Percentiles rank a stretch among this genome's conserved stretches.
phyloP scores from a whole-genome alignment of 1,284 basidiomycete species.

The Heterobasidion annosum region DNA sequence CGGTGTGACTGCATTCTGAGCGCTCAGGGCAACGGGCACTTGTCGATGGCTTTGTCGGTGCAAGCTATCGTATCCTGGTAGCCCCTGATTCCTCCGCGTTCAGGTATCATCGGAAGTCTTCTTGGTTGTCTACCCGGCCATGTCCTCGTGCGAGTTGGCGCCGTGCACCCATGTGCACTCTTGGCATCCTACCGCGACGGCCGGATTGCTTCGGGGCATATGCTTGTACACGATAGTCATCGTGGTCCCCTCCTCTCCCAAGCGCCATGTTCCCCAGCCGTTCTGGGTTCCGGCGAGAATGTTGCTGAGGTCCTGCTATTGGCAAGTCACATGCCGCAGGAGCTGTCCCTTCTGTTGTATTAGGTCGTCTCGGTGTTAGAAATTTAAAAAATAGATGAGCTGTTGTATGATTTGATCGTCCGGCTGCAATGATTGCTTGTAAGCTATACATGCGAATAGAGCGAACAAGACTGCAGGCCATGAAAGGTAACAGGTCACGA shows the following conservation, averaged over 20 bases:
- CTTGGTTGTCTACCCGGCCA: background rate
- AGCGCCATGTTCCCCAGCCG: background rate
- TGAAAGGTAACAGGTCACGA: no score
- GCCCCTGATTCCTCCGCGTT: no score
- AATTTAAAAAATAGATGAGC: no score
- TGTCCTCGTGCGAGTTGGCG: no score
- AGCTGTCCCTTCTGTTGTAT: no score
- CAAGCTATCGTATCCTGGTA: background rate
- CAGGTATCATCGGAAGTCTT: background rate
- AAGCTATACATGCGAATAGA: no score
- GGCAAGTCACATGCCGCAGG: background rate
- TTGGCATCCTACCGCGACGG: no score
- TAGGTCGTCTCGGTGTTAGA: no score
- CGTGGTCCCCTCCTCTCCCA: background rate
- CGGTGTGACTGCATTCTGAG: slow-evolving; percentile 74
- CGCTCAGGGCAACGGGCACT: background rate
- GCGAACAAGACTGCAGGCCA: no score
- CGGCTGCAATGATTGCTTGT: no score
- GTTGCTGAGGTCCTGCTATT: background rate
- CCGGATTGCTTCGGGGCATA: background rate
- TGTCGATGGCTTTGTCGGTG: background rate
- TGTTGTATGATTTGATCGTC: no score
- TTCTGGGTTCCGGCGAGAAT: background rate
- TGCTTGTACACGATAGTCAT: background rate
- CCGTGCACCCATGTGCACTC: no score